These are phyloP conservation scores for Lasiosphaeria miniovina DNA, from an alignment of 495 filamentous ascomycete genomes.

Conservation along the genomic window DNA sequence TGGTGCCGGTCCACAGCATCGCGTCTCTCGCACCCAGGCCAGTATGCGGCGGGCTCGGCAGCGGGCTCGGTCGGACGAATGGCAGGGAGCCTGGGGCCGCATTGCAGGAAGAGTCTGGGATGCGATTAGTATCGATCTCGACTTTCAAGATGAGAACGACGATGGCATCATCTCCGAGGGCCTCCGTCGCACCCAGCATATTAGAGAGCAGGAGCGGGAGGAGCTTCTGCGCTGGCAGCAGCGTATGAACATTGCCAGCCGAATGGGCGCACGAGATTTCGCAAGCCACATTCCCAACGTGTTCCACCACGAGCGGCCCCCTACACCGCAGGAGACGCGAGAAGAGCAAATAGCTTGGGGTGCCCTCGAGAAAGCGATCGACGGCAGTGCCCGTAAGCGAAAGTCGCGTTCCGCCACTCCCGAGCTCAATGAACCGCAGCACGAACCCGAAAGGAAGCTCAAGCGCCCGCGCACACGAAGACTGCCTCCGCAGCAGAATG, in stretches of 20 bases:
- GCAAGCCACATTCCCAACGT: conserved; percentile 51
- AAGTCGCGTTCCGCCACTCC: conserved; percentile 69
- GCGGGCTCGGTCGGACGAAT: conserved; percentile 48
- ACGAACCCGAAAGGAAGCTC: conserved; percentile 66
- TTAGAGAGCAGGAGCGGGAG: conserved; percentile 59
- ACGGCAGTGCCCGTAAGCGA: conserved; percentile 68
- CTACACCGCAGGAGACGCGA: conserved; percentile 59
- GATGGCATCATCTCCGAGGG: conserved; percentile 45
- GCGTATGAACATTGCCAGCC: conserved; percentile 73
- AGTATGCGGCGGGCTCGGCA: conserved; percentile 44
- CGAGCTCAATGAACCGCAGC: conserved; percentile 64
- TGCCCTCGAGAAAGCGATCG: conserved; percentile 77
- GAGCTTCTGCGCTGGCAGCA: conserved; percentile 73
- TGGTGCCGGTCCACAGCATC: conserved; percentile 20
- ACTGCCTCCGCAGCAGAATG: conserved; percentile 32
- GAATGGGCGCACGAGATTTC: conserved; percentile 68
- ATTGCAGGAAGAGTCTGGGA: conserved; percentile 50
- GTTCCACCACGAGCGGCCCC: conserved; percentile 26
- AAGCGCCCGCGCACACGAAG: conserved; percentile 75
- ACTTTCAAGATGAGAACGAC: conserved; percentile 79
- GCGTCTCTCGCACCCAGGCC: conserved; percentile 50
- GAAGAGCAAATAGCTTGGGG: conserved; percentile 88
- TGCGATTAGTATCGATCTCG: conserved; percentile 72
- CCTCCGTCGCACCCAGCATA: conserved; percentile 53
- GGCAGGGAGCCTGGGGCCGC: conserved; percentile 55